Evolutionary conservation across 176 grass and related monocot species (phyloP).

Genomic region (Paspalum vaginatum): DNA sequence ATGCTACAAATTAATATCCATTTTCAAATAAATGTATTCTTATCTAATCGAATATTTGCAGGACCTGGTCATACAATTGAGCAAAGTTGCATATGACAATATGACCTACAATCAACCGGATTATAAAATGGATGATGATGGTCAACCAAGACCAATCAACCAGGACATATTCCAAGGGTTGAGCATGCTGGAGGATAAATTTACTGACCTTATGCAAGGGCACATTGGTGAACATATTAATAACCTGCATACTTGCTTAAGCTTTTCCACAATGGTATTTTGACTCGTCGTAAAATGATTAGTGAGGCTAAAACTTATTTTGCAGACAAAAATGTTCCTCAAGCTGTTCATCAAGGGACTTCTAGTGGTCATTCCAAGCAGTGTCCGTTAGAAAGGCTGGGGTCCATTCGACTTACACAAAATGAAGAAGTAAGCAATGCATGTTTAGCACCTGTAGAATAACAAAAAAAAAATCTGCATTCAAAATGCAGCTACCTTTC

Average conservation of each 20-base stretch:
- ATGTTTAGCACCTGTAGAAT: neutral
- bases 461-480: neutral
- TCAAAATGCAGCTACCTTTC: neutral
- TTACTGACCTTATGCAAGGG: slow-evolving; percentile 15
- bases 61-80: neutral
- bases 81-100: neutral
- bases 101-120: neutral
- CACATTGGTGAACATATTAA: neutral
- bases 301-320: neutral
- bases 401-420: neutral
- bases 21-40: neutral
- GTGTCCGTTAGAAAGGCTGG: neutral
- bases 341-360: neutral
- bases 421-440: slow-evolving; percentile 2
- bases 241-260: neutral
- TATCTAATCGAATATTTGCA: neutral
- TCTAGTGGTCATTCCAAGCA: neutral
- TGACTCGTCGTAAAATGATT: neutral
- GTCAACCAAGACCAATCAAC: neutral
- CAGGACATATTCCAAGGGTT: neutral
- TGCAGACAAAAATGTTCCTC: neutral
- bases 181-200: neutral
- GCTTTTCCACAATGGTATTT: neutral
- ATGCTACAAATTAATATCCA: neutral
- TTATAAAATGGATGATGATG: neutral